These are phyloP conservation scores for Cylindrotheca closterium DNA, from an alignment of 108 stramenopile genomes.

Conservation along the genomic window DNA sequence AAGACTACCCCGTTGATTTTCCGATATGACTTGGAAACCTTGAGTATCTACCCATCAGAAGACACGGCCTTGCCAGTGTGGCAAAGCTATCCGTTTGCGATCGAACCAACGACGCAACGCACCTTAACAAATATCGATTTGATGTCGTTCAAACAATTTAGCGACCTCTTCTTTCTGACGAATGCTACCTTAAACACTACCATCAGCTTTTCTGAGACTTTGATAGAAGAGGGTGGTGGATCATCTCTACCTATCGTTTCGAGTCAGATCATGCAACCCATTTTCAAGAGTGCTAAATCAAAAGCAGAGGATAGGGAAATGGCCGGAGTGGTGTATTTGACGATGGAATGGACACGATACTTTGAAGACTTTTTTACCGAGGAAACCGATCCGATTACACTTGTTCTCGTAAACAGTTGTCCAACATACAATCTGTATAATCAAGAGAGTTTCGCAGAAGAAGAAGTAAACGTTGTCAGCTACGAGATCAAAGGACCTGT, in stretches of 20 bases:
- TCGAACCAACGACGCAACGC: neutral
- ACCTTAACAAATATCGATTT: neutral
- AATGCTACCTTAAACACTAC: neutral
- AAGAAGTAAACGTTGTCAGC: neutral
- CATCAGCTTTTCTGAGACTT: neutral
- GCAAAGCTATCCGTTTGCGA: neutral
- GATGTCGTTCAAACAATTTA: neutral
- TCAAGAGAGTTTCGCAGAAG: too few species aligned
- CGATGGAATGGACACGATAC: neutral
- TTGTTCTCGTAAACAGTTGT: neutral
- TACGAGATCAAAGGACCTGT: constrained; percentile 3
- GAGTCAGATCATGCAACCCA: constrained; percentile 1
- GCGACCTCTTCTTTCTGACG: neutral
- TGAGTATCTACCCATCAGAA: neutral
- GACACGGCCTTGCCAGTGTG: constrained; percentile 1
- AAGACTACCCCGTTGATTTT: neutral
- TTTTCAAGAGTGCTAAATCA: neutral
- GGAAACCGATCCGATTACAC: neutral
- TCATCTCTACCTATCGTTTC: too few species aligned
- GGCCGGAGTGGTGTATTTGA: neutral
- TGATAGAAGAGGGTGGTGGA: neutral
- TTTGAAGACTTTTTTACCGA: constrained; percentile 1
- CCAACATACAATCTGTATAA: neutral
- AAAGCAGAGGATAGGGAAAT: neutral
- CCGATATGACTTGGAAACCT: neutral